These are phyloP conservation scores for Wallacemonas sp. DNA, from an alignment of 208 protist species.

Conservation along the genomic window DNA sequence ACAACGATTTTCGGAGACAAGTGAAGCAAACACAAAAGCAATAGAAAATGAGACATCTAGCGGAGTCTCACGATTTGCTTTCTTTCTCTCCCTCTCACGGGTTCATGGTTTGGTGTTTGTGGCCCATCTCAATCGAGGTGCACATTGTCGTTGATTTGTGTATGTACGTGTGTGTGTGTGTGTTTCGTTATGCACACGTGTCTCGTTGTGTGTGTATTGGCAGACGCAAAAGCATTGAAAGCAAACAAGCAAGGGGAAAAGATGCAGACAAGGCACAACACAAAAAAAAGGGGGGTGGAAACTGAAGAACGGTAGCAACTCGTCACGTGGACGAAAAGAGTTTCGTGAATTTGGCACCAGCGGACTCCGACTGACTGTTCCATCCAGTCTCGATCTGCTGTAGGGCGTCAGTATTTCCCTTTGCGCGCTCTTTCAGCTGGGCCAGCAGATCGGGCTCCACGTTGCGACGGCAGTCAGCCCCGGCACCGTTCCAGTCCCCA, in stretches of 20 bases:
- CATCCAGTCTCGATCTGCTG: conserved; percentile 74
- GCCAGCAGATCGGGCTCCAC: conserved; percentile 54
- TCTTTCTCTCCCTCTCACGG: too few species aligned
- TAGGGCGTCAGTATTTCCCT: conserved; percentile 51
- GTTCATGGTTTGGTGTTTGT: too few species aligned
- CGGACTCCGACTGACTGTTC: conserved; percentile 45
- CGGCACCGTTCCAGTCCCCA: conserved; percentile 65
- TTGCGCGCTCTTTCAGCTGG: conserved; percentile 69
- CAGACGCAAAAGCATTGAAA: background rate
- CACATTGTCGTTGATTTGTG: background rate
- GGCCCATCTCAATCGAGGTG: too few species aligned
- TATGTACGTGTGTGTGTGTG: conserved; percentile 1
- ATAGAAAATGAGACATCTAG: too few species aligned
- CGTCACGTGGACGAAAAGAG: conserved; percentile 12
- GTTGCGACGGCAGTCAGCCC: conserved; percentile 59
- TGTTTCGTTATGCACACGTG: background rate
- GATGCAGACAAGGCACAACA: background rate
- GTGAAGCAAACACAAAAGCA: too few species aligned
- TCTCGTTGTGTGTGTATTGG: background rate
- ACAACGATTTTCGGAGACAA: too few species aligned
- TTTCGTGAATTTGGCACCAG: conserved; percentile 21
- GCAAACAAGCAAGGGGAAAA: background rate
- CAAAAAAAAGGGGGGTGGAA: background rate
- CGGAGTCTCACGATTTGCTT: too few species aligned
- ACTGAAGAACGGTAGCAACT: too few species aligned